phyloP scores from a whole-genome alignment of 2,329 filamentous ascomycete genomes.

The Talaromyces rugulosus region DNA sequence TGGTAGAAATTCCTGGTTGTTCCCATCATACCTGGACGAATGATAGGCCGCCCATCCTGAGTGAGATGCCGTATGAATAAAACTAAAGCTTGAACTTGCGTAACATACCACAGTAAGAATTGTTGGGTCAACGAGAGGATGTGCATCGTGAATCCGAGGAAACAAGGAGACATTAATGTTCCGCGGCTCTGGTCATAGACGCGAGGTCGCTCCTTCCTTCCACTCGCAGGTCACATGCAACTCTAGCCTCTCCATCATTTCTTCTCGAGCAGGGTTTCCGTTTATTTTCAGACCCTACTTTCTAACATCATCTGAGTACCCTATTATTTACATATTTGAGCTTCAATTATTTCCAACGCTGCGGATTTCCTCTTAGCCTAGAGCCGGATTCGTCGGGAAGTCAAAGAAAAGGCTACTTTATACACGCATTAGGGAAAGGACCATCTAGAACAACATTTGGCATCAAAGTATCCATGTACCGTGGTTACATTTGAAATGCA shows the following conservation, averaged over 20 bases:
- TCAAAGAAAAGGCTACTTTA: background rate
- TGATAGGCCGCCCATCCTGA: slow-evolving; percentile 8
- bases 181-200: background rate
- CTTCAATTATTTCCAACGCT: background rate
- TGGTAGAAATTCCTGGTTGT: background rate
- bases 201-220: background rate
- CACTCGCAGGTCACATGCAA: background rate
- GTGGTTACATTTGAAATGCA: background rate
- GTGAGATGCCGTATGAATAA: slow-evolving; percentile 5
- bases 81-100: slow-evolving; percentile 1
- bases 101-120: background rate
- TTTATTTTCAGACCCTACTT: background rate
- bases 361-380: background rate
- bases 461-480: background rate
- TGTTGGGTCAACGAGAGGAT: background rate
- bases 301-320: background rate
- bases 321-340: background rate
- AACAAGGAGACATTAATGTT: background rate
- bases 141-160: background rate
- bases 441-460: background rate
- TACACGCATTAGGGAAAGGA: background rate
- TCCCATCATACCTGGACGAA: slow-evolving; percentile 4
- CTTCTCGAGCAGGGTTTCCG: background rate
- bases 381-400: slow-evolving; percentile 9
- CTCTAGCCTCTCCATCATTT: background rate